These are phyloP conservation scores for Neurospora pannonica DNA, from an alignment of 495 filamentous ascomycete genomes.

Conservation along the genomic window DNA sequence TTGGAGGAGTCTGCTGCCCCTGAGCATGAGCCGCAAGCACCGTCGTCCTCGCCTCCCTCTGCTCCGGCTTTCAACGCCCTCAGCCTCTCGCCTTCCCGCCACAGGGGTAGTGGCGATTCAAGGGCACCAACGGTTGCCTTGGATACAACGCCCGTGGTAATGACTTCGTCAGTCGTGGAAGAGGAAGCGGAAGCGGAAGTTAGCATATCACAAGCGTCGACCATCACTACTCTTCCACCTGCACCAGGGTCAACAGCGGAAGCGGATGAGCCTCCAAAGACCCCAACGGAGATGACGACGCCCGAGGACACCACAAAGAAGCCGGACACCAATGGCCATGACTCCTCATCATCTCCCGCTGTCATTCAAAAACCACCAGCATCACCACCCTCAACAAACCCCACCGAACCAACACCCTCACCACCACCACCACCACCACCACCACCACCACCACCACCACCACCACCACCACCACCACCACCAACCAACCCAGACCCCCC, in stretches of 20 bases:
- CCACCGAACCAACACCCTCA: background rate
- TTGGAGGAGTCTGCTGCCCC: constrained; percentile 19
- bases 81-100: constrained; percentile 13
- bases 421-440: background rate
- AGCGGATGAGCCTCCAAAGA: background rate
- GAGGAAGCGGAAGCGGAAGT: background rate
- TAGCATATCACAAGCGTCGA: background rate
- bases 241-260: constrained; percentile 1
- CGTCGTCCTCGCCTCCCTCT: background rate
- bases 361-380: background rate
- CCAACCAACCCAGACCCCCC: background rate
- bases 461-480: background rate
- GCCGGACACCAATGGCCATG: background rate
- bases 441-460: background rate
- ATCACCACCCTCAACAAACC: background rate
- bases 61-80: background rate
- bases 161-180: constrained; percentile 21
- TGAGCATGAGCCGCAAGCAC: constrained; percentile 1
- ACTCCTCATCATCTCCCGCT: background rate
- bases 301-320: constrained; percentile 17
- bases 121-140: constrained; percentile 21
- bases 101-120: constrained; percentile 3
- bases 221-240: background rate
- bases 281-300: background rate
- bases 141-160: constrained; percentile 23